Base-by-base conservation (phyloP, 495 filamentous ascomycete species). In the Gamarada debralockiae region DNA sequence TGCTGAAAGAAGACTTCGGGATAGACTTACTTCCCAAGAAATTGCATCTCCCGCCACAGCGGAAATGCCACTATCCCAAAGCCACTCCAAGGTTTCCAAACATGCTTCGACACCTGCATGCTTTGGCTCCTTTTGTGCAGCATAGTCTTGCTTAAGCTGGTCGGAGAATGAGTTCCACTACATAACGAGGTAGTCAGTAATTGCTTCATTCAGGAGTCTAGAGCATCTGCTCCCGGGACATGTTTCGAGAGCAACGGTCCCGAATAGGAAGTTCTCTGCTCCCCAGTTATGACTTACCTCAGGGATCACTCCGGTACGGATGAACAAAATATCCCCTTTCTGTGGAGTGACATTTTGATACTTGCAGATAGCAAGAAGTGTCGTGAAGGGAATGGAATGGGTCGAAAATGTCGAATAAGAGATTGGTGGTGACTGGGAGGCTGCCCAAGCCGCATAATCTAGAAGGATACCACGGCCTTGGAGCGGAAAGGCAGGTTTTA, bases 301-400 rank as follows among this genome's bases (percentile, higher is more conserved):
- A 41, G 79, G 71, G 31, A 80, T 68, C 58, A 80, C 86, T 4
- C 85, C 83, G 1, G 71, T 78, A 42, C 85, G 75, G 46, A 87
- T 63, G 18, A 87, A 70, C 4, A 88, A 68, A 43, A 88, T 78
- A 49, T 87, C 85, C 0, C 67, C 69, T 58, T 50, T 76, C 72
- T 62, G 86, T 72, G 55, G 82, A 74, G 14, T 80, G 78, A 27
- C 80, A 76, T 59, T 82, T 73, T 76, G 71, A 36, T 67, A 69
- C 36, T 61, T 62, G 31, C 70, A 80, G 52, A 82, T 80, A 23
- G 71, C 67, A 31, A 72, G 60, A 0, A 89, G 73, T 6, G 78
- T 73, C 3, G 68, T 39, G n/a, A 73, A 67, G 0, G 72, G 69
- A 54, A 89, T 86, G 25, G 67, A 64, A 61, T 83, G 73, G 22